These are phyloP conservation scores for Tephrocybe sp. DNA, from an alignment of 768 basidiomycete genomes.

Conservation along the genomic window DNA sequence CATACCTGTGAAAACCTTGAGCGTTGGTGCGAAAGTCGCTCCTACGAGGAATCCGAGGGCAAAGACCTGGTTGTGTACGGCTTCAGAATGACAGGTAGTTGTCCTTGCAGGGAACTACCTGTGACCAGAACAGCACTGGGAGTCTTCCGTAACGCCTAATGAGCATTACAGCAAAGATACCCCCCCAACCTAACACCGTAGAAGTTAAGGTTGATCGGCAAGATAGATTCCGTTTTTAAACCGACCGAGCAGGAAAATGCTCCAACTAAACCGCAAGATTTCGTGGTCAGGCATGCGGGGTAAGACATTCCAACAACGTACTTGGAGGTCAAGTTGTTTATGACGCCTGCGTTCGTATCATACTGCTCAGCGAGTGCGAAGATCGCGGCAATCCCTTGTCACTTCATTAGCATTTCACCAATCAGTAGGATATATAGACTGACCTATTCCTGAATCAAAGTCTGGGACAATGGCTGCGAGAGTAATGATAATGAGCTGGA, in stretches of 20 bases:
- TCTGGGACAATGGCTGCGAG: conserved; percentile 68
- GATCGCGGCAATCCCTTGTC: conserved; percentile 57
- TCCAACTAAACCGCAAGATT: too few species aligned
- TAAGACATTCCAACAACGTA: too few species aligned
- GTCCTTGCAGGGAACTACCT: too few species aligned
- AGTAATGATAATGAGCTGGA: conserved; percentile 61
- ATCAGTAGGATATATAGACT: not conserved
- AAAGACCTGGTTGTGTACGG: conserved; percentile 37
- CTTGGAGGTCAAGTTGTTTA: conserved; percentile 67
- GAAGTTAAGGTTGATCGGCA: conserved; percentile 1
- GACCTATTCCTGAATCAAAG: conserved; percentile 66
- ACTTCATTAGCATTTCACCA: not conserved
- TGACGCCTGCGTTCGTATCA: conserved; percentile 51
- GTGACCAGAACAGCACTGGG: conserved; percentile 72
- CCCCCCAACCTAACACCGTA: conserved; percentile 53
- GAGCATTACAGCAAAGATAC: conserved; percentile 61
- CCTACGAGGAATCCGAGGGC: conserved; percentile 60
- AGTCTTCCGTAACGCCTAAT: conserved; percentile 65
- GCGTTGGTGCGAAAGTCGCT: conserved; percentile 52
- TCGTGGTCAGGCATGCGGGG: too few species aligned
- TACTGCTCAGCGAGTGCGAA: conserved; percentile 59
- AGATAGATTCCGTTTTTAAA: conserved; percentile 6
- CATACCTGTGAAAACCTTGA: conserved; percentile 50
- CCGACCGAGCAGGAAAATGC: conserved; percentile 60
- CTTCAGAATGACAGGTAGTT: not conserved